Evolutionary conservation across 768 basidiomycete species (phyloP).

Genomic region (Lentinula guzmanii): DNA sequence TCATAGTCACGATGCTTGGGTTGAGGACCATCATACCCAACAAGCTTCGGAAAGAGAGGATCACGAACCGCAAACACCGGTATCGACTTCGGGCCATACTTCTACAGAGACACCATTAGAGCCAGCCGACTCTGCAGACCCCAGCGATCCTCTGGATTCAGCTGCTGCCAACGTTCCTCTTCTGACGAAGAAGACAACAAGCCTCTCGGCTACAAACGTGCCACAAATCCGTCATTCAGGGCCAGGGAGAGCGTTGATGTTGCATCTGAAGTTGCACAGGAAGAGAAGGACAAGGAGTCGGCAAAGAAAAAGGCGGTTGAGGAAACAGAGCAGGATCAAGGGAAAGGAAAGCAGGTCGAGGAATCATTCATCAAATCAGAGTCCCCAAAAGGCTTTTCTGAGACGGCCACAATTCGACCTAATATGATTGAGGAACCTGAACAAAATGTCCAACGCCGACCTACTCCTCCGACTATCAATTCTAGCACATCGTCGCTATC

Average conservation of each 20-base stretch:
- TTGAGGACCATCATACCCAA: background rate
- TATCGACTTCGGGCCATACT: constrained; percentile 17
- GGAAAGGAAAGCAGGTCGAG: constrained; percentile 2
- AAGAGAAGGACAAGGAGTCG: background rate
- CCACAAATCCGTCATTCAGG: constrained; percentile 1
- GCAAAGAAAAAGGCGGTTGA: constrained; percentile 6
- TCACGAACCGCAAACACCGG: constrained; percentile 12
- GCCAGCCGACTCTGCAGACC: constrained; percentile 18
- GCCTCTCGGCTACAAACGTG: constrained; percentile 15
- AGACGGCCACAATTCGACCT: constrained; percentile 38
- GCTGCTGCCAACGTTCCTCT: constrained; percentile 17
- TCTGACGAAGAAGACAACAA: constrained; percentile 27
- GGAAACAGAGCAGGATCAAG: constrained; percentile 3
- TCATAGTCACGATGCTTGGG: constrained; percentile 3
- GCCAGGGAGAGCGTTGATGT: constrained; percentile 38
- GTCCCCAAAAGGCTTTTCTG: constrained; percentile 24
- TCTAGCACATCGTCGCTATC: background rate
- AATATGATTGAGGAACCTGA: constrained; percentile 25
- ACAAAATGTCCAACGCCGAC: constrained; percentile 17
- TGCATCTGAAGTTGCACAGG: background rate
- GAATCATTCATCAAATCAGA: constrained; percentile 4
- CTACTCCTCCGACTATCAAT: background rate
- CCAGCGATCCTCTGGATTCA: constrained; percentile 30
- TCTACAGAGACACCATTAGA: constrained; percentile 17
- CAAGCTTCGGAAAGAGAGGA: constrained; percentile 4